Conservation (phyloP, 2,329 filamentous ascomycete species). For the Fusarium dimerum region DNA sequence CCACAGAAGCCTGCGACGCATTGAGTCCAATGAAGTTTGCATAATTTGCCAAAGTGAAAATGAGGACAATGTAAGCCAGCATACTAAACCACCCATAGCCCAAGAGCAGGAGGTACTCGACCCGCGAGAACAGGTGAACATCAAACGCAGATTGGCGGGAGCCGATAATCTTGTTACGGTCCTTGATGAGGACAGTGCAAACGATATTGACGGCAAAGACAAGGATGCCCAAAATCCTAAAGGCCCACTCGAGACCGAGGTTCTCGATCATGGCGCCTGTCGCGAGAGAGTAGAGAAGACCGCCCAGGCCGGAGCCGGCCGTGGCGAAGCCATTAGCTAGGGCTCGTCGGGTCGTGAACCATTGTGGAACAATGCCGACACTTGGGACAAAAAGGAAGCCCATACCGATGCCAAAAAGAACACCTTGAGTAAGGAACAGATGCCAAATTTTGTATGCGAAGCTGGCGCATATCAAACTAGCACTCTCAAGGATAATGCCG, state of each 20-base stretch:
- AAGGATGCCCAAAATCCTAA: slow-evolving; percentile 64
- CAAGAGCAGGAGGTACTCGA: slow-evolving; percentile 65
- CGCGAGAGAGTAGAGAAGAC: slow-evolving; percentile 67
- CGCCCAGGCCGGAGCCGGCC: slow-evolving; percentile 74
- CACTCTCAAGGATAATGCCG: slow-evolving; percentile 64
- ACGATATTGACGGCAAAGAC: slow-evolving; percentile 64
- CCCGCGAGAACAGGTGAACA: slow-evolving; percentile 57
- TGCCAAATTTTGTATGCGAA: slow-evolving; percentile 73
- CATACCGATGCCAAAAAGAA: slow-evolving; percentile 78
- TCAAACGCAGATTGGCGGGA: slow-evolving; percentile 69
- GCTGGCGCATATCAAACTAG: slow-evolving; percentile 68
- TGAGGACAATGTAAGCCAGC: slow-evolving; percentile 73
- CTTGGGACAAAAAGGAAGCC: slow-evolving; percentile 73
- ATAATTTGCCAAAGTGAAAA: slow-evolving; percentile 77
- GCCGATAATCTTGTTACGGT: slow-evolving; percentile 72
- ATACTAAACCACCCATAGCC: slow-evolving; percentile 71
- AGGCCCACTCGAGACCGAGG: slow-evolving; percentile 67
- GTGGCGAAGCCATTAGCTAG: slow-evolving; percentile 70
- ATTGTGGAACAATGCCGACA: slow-evolving; percentile 70
- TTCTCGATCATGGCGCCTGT: slow-evolving; percentile 67
- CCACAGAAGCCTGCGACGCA: slow-evolving; percentile 66
- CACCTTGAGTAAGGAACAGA: slow-evolving; percentile 71
- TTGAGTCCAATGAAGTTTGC: slow-evolving; percentile 67
- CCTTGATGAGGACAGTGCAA: slow-evolving; percentile 64
- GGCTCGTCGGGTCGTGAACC: slow-evolving; percentile 69